Base-by-base conservation (phyloP, 2,329 filamentous ascomycete genomes). In the Mollisia scopiformis region DNA sequence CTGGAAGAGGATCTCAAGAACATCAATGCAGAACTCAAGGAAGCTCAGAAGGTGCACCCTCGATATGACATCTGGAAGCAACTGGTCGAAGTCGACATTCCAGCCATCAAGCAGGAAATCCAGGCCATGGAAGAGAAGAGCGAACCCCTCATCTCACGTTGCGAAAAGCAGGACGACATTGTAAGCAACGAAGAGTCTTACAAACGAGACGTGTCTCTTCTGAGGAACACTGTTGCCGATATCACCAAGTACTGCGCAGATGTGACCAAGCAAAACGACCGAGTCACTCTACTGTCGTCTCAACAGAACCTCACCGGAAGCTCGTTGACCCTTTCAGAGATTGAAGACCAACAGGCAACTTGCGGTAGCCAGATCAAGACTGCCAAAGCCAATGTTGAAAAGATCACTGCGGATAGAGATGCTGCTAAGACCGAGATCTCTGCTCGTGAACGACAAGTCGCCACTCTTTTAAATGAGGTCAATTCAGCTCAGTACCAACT, bases 311-410 rank as follows among this genome's bases (percentile, higher is more conserved):
- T 88, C 14, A 81, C 83, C 27, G 84, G 85, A 13, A 75, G 82
- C 10, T 84, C 85, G 14, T 86, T 91, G 63, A 91, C 90, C 30
- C 83, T 92, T 6, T 91, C 96, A 57, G 91, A 95, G 66, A 93
- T 98, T 56, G 90, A 95, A 68, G 88, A 91, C 56, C 85, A 93
- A 51, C 85, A 93, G 63, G 86, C 86, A 51, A 77, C 79, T 19
- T 82, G 88, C 58, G 84, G 84, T 21, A 91, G 93, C 62, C 86
- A 91, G 71, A 82, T 87, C 66, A 85, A 88, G 57, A 77, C 78
- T 23, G 77, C 87, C 28, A 92, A 91, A 71, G 80, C 80, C 43
- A 83, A 80, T 46, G 81, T 94, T 13, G 76, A 83, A 6, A 90
- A 90, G 68, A 76, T 96, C 31, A 85, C 82, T 0, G 78, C 77